Conservation (phyloP, 2,329 filamentous ascomycete species). For the Botryosphaeria agaves region DNA sequence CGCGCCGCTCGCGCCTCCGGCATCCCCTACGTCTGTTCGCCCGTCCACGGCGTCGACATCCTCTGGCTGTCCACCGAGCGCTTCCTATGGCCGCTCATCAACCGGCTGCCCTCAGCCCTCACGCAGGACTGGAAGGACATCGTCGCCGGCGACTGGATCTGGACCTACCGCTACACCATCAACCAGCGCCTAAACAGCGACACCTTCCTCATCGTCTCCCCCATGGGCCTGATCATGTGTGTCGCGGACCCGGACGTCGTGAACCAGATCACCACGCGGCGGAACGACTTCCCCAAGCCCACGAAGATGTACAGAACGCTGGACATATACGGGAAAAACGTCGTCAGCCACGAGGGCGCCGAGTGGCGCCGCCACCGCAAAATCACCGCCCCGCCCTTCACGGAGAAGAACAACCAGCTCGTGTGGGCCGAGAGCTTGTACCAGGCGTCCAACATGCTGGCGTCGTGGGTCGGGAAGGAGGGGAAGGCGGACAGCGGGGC, state of each 20-base stretch:
- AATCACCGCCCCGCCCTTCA: conserved; percentile 53
- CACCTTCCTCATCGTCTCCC: conserved; percentile 46
- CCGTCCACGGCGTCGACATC: conserved; percentile 30
- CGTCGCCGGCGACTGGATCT: too few relatives aligned
- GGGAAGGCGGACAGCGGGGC: conserved; percentile 24
- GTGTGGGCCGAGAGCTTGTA: conserved; percentile 46
- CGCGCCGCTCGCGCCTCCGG: conserved; percentile 27
- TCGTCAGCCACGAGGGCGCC: conserved; percentile 51
- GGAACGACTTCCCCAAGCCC: conserved; percentile 57
- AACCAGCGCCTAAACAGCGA: conserved; percentile 40
- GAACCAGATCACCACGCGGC: conserved; percentile 44
- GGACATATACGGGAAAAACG: conserved; percentile 52
- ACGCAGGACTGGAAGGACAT: too few relatives aligned
- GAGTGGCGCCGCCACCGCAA: conserved; percentile 60
- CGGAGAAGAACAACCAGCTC: conserved; percentile 54
- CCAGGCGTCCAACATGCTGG: conserved; percentile 46
- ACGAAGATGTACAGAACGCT: conserved; percentile 40
- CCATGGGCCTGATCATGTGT: conserved; percentile 33
- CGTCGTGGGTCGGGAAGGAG: conserved; percentile 34
- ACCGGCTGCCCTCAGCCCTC: conserved; percentile 34
- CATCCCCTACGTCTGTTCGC: conserved; percentile 23
- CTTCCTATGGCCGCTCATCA: conserved; percentile 39
- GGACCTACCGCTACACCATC: too few relatives aligned
- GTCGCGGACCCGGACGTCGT: conserved; percentile 49
- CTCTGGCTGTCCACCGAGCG: conserved; percentile 38